Percentiles rank a stretch among this genome's conserved stretches.
These are phyloP conservation scores for Pittosporum tobira DNA, from an alignment of 129 eudicot species.

Conservation along the genomic window DNA sequence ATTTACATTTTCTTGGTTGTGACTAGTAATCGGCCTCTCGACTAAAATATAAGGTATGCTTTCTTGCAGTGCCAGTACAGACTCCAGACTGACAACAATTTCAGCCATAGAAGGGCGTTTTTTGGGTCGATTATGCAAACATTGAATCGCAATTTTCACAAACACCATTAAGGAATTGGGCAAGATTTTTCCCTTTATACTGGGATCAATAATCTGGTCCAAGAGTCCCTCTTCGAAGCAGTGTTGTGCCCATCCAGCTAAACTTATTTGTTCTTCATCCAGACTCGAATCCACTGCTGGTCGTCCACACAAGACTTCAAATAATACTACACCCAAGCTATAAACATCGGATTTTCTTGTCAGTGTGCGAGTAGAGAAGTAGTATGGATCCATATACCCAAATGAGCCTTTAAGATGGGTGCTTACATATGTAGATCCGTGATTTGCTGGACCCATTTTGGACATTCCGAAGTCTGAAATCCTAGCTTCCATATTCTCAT, in stretches of 20 bases:
- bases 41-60: not conserved
- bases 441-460: conserved; percentile 13
- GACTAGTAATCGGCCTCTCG: not conserved
- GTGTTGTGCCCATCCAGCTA: conserved; percentile 15
- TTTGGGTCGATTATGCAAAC: conserved; percentile 8
- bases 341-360: conserved; percentile 43
- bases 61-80: conserved; percentile 11
- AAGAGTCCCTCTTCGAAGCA: not conserved
- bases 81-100: conserved; percentile 25
- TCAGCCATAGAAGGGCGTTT: conserved; percentile 34
- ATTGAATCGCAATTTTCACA: conserved; percentile 16
- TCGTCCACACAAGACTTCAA: conserved; percentile 20
- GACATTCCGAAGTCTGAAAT: conserved; percentile 15
- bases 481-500: conserved; percentile 11
- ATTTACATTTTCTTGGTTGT: not conserved
- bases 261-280: conserved; percentile 11
- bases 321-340: conserved; percentile 42
- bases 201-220: conserved; percentile 5
- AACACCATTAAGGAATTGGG: conserved; percentile 6
- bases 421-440: not conserved
- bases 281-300: conserved; percentile 18
- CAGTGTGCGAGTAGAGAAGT: conserved; percentile 11
- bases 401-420: conserved; percentile 9
- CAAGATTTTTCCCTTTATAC: conserved; percentile 2
- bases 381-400: conserved; percentile 11